Base-by-base conservation (phyloP, 768 basidiomycete species). In the Lactarius vividus region DNA sequence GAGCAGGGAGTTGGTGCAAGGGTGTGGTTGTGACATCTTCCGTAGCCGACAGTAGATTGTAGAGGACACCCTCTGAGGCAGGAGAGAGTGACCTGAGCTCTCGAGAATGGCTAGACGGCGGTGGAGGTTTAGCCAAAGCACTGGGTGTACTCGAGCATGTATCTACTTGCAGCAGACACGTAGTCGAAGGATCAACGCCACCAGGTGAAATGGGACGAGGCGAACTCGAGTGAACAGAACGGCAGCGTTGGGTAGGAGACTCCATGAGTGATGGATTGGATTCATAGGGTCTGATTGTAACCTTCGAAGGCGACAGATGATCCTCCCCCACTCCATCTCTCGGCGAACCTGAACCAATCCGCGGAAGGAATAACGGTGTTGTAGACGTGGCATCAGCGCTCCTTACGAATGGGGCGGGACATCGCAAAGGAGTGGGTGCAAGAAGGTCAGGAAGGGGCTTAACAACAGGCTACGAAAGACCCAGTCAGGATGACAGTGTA, bases 61-160 rank as follows among this genome's bases (percentile, higher is more conserved):
- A 20, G 37, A 84, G 77, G 44, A 81, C 69, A 60, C 72, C 73
- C 44, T 76, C 76, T 52, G 89, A 88, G 16, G 79, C 77, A 2
- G 88, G 87, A n/a, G 88, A 88, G 44, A 88, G 74, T 23, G 85
- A 85, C 18, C 81, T 79, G 31, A 86, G 73, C 72, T 82, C 82
- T 64, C 82, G 78, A 57, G 61, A 55, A 35, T n/a, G 65, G 26
- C 40, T 20, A 54, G 53, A 31, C 18, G 37, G 28, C 6, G 35
- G 57, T 35, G 60, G 18, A 11, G 29, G 18, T 42, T 39, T 33
- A 29, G 54, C 18, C 16, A 58, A 35, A 42, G 49, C 40, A 62
- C 9, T 28, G 26, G 10, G 29, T 20, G 40, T n/a, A 11, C 3
- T 46, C 31, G 57, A 8, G 31, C 5, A 23, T 23, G 39, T 42